Conservation (phyloP, 805 yeast species). For the Babjeviella inositovora region DNA sequence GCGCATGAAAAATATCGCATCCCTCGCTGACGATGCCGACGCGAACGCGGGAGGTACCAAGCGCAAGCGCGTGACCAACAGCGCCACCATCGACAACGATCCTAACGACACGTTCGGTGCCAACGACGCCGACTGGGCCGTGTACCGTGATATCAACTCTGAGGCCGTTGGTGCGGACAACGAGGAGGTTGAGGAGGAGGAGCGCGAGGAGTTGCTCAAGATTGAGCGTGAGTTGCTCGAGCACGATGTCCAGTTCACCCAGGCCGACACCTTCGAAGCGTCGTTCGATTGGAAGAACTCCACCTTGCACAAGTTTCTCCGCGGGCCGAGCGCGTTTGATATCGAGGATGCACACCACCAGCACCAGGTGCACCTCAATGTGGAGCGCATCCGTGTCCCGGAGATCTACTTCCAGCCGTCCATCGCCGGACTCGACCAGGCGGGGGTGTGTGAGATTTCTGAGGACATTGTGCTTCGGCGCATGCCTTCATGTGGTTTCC, state of each 20-base stretch:
- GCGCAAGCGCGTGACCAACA: slow-evolving; percentile 31
- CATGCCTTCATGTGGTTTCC: slow-evolving; percentile 29
- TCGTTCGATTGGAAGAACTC: slow-evolving; percentile 78
- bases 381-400: slow-evolving; percentile 85
- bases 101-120: slow-evolving; percentile 93
- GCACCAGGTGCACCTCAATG: slow-evolving; percentile 80
- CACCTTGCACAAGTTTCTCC: slow-evolving; percentile 63
- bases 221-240: slow-evolving; percentile 67
- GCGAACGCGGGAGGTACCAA: slow-evolving; percentile 13
- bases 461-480: slow-evolving; percentile 50
- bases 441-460: slow-evolving; percentile 73
- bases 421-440: slow-evolving; percentile 91
- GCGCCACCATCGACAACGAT: slow-evolving; percentile 70
- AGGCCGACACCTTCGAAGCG: slow-evolving; percentile 71
- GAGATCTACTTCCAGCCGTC: slow-evolving; percentile 87
- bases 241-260: slow-evolving; percentile 72
- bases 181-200: slow-evolving; percentile 69
- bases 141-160: slow-evolving; percentile 69
- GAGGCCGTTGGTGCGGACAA: too few relatives aligned
- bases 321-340: slow-evolving; percentile 83
- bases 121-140: slow-evolving; percentile 89
- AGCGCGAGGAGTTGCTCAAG: slow-evolving; percentile 36
- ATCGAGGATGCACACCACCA: slow-evolving; percentile 71
- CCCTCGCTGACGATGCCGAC: slow-evolving; percentile 59
- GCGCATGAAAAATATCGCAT: slow-evolving; percentile 83